Percentiles rank a stretch among this genome's conserved stretches.
phyloP scores from a whole-genome alignment of 495 filamentous ascomycete species.

The Lepidopterella palustris region DNA sequence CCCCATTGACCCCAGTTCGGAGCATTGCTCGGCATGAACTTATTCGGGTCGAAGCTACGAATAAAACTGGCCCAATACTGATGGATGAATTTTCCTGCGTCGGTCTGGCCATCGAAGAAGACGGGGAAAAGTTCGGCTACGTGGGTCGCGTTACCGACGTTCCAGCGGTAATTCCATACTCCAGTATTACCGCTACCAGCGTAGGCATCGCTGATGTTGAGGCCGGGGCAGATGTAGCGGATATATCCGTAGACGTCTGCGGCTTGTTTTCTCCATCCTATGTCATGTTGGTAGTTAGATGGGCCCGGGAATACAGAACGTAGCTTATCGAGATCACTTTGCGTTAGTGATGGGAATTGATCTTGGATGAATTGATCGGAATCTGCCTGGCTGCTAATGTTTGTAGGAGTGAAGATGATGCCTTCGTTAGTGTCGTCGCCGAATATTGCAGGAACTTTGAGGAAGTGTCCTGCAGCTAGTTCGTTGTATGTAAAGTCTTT shows the following conservation, averaged over 20 bases:
- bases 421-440: conserved; percentile 70
- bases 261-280: conserved; percentile 38
- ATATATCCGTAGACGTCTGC: conserved; percentile 63
- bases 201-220: conserved; percentile 31
- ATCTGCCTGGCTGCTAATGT: conserved; percentile 37
- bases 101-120: conserved; percentile 39
- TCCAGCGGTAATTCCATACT: conserved; percentile 53
- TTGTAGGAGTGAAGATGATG: conserved; percentile 53
- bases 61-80: conserved; percentile 68
- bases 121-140: conserved; percentile 13
- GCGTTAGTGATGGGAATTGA: conserved; percentile 56
- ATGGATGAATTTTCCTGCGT: conserved; percentile 53
- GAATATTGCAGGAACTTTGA: conserved; percentile 63
- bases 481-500: conserved; percentile 55
- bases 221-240: conserved; percentile 64
- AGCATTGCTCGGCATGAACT: conserved; percentile 27
- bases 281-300: background rate
- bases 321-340: conserved; percentile 48
- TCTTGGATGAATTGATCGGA: conserved; percentile 53
- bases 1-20: conserved; percentile 49
- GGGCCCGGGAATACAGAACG: conserved; percentile 47
- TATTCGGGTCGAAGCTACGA: conserved; percentile 58
- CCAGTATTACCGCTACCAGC: background rate
- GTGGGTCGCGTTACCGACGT: conserved; percentile 40
- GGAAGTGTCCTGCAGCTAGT: conserved; percentile 53